Percentiles rank a stretch among this genome's conserved stretches.
Conservation (phyloP, 768 basidiomycete species). For the Holtermannia corniformis region DNA sequence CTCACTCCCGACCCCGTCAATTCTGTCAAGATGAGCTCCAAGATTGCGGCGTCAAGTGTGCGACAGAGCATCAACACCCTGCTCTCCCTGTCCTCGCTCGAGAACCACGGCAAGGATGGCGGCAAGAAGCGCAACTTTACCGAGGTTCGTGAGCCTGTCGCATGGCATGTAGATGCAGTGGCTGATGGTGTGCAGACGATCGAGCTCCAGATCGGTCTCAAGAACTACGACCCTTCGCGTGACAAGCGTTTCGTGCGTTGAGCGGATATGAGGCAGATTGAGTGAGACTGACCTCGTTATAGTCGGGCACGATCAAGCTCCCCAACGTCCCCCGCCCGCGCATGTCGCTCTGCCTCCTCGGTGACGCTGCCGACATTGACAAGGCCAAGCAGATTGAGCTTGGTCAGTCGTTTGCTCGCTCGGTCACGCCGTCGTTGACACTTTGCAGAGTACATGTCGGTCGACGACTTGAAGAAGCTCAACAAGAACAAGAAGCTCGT, state of each 20-base stretch:
- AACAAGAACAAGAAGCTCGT: constrained; percentile 99
- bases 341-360: constrained; percentile 99
- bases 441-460: constrained; percentile 56
- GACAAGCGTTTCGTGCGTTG: constrained; percentile 96
- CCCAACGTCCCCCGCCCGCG: constrained; percentile 96
- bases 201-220: constrained; percentile 44
- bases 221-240: constrained; percentile 72
- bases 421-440: neutral
- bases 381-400: constrained; percentile 95
- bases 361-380: constrained; percentile 97
- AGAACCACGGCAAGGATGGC: constrained; percentile 48
- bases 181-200: too few relatives aligned
- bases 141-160: too few relatives aligned
- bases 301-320: constrained; percentile 51
- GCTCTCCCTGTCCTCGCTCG: constrained; percentile 69
- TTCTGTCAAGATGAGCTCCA: constrained; percentile 41
- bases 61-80: constrained; percentile 93
- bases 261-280: neutral
- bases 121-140: constrained; percentile 44
- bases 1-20: too few relatives aligned
- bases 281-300: neutral
- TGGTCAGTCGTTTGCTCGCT: constrained; percentile 40
- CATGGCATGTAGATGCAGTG: too few relatives aligned
- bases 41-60: constrained; percentile 99
- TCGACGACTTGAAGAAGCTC: constrained; percentile 99